phyloP scores from a whole-genome alignment of 2,329 filamentous ascomycete genomes.

The Fusarium odoratissimum region DNA sequence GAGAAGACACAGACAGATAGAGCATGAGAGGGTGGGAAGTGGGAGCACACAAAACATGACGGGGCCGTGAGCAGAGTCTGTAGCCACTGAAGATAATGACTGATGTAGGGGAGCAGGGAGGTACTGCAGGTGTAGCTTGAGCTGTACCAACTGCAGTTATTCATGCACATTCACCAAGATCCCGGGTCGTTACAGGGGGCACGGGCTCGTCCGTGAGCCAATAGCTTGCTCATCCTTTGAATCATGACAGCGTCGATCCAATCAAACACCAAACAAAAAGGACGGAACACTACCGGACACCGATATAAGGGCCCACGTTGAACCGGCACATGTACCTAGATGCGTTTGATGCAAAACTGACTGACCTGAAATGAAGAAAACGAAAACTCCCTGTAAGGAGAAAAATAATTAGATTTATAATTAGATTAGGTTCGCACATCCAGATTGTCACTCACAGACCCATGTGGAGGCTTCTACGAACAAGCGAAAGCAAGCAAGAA shows the following conservation, averaged over 20 bases:
- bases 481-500: constrained; percentile 6
- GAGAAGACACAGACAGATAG: not conserved
- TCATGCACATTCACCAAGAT: constrained; percentile 22
- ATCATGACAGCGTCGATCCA: constrained; percentile 17
- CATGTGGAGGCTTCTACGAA: not conserved
- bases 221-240: constrained; percentile 12
- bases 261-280: constrained; percentile 29
- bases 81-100: constrained; percentile 6
- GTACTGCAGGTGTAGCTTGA: not conserved
- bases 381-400: constrained; percentile 11
- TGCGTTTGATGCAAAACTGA: not conserved
- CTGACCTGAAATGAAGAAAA: constrained; percentile 6
- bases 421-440: constrained; percentile 31
- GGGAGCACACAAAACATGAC: constrained; percentile 23
- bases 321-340: not conserved
- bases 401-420: not conserved
- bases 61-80: not conserved
- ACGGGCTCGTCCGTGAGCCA: constrained; percentile 29
- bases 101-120: not conserved
- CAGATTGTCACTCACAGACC: not conserved
- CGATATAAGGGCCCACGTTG: constrained; percentile 13
- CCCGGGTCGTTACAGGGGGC: constrained; percentile 15
- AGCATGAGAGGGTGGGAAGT: constrained; percentile 4
- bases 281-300: constrained; percentile 24
- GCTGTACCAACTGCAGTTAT: constrained; percentile 3